Evolutionary conservation across 2,329 filamentous ascomycete genomes (phyloP).

Genomic region (Penicillium capsulatum): DNA sequence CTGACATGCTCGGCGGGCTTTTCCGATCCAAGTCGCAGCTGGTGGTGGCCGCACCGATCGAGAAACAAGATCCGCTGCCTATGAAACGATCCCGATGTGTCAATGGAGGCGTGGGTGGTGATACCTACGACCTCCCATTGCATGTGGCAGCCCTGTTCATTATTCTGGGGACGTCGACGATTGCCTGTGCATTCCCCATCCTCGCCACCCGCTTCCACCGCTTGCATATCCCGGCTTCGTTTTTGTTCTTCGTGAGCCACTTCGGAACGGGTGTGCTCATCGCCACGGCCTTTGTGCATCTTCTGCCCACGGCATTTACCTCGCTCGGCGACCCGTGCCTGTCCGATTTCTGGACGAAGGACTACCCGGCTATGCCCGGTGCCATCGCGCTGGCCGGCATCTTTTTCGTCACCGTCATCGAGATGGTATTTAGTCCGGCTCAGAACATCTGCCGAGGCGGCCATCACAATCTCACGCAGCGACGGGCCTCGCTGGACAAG

Average conservation of each 20-base stretch:
- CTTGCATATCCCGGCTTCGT: conserved; percentile 50
- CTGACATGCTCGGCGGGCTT: conserved; percentile 11
- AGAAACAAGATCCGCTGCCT: conserved; percentile 1
- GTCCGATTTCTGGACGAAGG: conserved; percentile 43
- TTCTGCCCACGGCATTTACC: conserved; percentile 62
- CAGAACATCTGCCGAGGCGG: conserved; percentile 28
- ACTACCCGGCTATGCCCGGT: conserved; percentile 48
- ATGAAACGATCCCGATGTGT: conserved; percentile 25
- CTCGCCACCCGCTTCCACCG: conserved; percentile 58
- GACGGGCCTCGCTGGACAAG: background rate
- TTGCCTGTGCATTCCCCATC: conserved; percentile 30
- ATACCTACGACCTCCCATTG: conserved; percentile 57
- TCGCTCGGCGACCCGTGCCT: conserved; percentile 52
- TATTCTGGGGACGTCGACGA: conserved; percentile 44
- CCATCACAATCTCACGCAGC: background rate
- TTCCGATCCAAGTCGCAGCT: conserved; percentile 4
- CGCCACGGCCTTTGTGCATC: conserved; percentile 78
- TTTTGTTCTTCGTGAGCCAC: conserved; percentile 55
- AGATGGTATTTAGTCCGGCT: conserved; percentile 51
- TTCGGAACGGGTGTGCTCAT: conserved; percentile 82
- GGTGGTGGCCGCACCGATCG: background rate
- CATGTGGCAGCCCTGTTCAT: conserved; percentile 63
- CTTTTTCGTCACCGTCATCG: conserved; percentile 50
- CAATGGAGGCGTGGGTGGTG: conserved; percentile 20
- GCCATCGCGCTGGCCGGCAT: conserved; percentile 46